Base-by-base conservation (phyloP, 805 yeast species). In the Candida verbasci region DNA sequence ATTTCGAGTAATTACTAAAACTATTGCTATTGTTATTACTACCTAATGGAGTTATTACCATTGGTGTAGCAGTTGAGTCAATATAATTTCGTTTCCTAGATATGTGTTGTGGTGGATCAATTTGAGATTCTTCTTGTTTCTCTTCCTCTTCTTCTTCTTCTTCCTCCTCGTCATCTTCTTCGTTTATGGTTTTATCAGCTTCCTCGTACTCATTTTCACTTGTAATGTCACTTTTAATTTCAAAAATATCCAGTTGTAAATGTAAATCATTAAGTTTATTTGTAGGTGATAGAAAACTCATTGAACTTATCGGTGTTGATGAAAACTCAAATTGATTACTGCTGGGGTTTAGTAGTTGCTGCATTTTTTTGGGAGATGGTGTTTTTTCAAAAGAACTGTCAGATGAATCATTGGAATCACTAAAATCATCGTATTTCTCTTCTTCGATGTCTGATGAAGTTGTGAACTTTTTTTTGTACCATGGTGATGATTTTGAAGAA, bases 191-290 rank as follows among this genome's bases (percentile, higher is more conserved):
- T 25, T 25, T 25, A 18, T 25, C 26, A 3, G 28, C 36, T 25
- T 17, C 24, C 9, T 33, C 36, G 15, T 33, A 36, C 25, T 35
- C 40, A 3, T 24, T 18, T 4, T 29, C 21, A 25, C 43, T 47
- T 25, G 35, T 41, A 3, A 24, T 18, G 8, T 29, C 21, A 25
- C 43, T 47, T n/a, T 35, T 24, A 22, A 38, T 34, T 27, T 49
- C 52, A n/a, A 42, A 41, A 3, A 46, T 35, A 23, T 42, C 44
- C 6, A 53, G 43, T 34, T 52, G 52, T 12, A 62, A 34, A 39
- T 65, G 64, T 17, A 66, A 46, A 24, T 58, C 53, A 39, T 61
- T 58, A 18, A 66, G 52, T 37, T 55, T 53, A 31, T 53, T 55
- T 38, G 64, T 55, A 12, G 72, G 72, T 6, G 70, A 64, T 31